phyloP scores from a whole-genome alignment of 495 filamentous ascomycete genomes.

The Lophiotrema nucula region DNA sequence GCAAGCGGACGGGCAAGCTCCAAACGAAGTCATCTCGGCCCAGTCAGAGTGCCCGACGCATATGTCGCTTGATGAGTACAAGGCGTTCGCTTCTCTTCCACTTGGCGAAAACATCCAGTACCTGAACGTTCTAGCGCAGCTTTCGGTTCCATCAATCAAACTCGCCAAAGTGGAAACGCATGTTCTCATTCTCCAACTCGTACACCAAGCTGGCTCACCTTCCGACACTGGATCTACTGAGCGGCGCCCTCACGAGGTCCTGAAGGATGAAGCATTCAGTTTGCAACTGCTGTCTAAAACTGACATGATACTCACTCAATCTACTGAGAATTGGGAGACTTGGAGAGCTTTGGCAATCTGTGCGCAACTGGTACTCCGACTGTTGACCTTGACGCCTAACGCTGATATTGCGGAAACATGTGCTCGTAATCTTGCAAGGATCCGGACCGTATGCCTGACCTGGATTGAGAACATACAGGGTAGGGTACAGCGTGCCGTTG shows the following conservation, averaged over 20 bases:
- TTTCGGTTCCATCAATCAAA: constrained; percentile 18
- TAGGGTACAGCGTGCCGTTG: neutral
- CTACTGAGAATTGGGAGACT: constrained; percentile 33
- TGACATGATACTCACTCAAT: neutral
- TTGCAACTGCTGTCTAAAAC: constrained; percentile 9
- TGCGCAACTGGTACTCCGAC: constrained; percentile 9
- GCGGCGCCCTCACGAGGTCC: constrained; percentile 8
- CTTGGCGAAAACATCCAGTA: constrained; percentile 33
- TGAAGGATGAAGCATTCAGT: constrained; percentile 9
- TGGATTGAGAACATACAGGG: constrained; percentile 17
- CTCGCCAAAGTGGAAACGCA: constrained; percentile 30
- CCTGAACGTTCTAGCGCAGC: constrained; percentile 30
- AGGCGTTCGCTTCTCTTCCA: constrained; percentile 27
- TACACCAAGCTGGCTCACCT: constrained; percentile 25
- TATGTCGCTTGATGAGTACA: constrained; percentile 33
- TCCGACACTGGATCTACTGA: neutral
- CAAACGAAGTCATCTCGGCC: constrained; percentile 33
- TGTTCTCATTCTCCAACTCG: constrained; percentile 29
- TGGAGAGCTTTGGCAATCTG: constrained; percentile 18
- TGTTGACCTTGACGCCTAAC: constrained; percentile 14
- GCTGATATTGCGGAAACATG: neutral
- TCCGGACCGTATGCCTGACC: constrained; percentile 8
- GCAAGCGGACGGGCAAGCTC: neutral
- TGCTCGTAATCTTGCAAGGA: constrained; percentile 3
- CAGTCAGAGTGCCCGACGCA: constrained; percentile 24